Evolutionary conservation across 176 grass and related monocot genomes (phyloP).

Genomic region (Triticum aestivum): IWGSC_CS_RefSeq_v2.1 NC_057801.1:478450092-478450591

Average conservation of each 20-base stretch:
- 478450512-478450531: conserved; percentile 85
- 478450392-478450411: conserved; percentile 68
- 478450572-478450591: conserved; percentile 79
- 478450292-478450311: not conserved
- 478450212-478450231: not conserved
- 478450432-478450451: conserved; percentile 83
- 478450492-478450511: conserved; percentile 87
- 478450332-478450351: not conserved
- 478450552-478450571: conserved; percentile 75
- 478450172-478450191: not conserved
- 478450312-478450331: not conserved
- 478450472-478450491: conserved; percentile 72
- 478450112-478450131: not conserved
- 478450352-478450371: conserved; percentile 13
- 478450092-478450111: not conserved
- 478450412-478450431: conserved; percentile 80
- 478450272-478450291: not conserved
- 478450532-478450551: conserved; percentile 95
- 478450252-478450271: not conserved
- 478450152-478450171: not conserved
- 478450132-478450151: not conserved
- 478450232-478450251: not conserved
- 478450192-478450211: not conserved
- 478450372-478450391: conserved; percentile 20
- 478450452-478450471: conserved; percentile 85